Evolutionary conservation across 140 eudicot genomes (phyloP), one percentile per base, ranked within the genome.

Genomic region (Oenanthe javanica): DNA sequence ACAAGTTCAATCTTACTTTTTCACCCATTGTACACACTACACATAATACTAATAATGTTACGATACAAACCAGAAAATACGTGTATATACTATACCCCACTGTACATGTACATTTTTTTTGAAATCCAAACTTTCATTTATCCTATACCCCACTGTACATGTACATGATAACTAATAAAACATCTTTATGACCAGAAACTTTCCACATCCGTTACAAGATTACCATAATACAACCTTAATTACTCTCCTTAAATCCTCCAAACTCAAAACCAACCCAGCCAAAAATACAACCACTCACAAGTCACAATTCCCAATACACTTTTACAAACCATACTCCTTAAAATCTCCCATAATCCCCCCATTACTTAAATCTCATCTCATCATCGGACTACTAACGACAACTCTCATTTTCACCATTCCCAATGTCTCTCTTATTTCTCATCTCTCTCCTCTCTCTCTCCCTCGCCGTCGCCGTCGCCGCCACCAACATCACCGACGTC

Each of bases 401-500:
- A 1, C 11, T n/a, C 69, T 66, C 72, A 21, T 66, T 19, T 66
- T 13, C 61, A 8, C 45, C 36, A 36, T 75, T 55, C 54, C 40
- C 79, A 61, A 61, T 61, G 69, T n/a, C 40, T 77, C 63, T 77
- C 72, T 27, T 83, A 2, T 79, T 27, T n/a, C 64, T 61, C 84
- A 1, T 83, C 69, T 61, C 69, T 81, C 61, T 87, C 88, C 61
- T 82, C 81, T n/a, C 75, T 9, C 40, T 86, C 82, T 50, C 81
- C 63, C 61, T 86, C 72, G 43, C 82, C n/a, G n/a, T n/a, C n/a
- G n/a, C n/a, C 85, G 14, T 77, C 86, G 2, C 74, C 80, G 42
- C 52, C 84, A 88, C 83, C 86, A 94, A 94, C 89, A 92, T 94
- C 77, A 94, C 97, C 59, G 88, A 84, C 0, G 86, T 94, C 25